A percentile compares a stretch with the other conserved stretches of the same genome.
phyloP scores from a whole-genome alignment of 1,284 basidiomycete genomes.

The Microstroma glucosiphilum region DNA sequence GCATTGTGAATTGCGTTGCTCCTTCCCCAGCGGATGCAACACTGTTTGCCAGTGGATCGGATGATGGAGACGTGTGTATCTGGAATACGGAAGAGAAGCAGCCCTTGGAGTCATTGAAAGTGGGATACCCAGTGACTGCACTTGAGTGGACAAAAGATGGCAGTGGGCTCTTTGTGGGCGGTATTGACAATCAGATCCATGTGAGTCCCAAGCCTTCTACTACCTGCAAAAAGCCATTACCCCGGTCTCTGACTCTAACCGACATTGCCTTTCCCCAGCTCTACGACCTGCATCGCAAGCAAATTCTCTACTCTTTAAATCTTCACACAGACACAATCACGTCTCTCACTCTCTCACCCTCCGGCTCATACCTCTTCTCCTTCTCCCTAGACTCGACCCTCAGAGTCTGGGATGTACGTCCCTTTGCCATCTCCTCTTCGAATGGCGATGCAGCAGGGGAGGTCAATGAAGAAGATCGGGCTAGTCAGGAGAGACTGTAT shows the following conservation, averaged over 20 bases:
- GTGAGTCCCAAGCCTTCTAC: slow-evolving; percentile 11
- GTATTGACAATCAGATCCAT: slow-evolving; percentile 50
- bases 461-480: not conserved
- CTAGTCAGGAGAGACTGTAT: slow-evolving; percentile 31
- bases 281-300: slow-evolving; percentile 38
- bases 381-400: slow-evolving; percentile 43
- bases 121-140: slow-evolving; percentile 49
- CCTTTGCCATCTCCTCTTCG: slow-evolving; percentile 31
- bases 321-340: slow-evolving; percentile 43
- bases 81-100: slow-evolving; percentile 39
- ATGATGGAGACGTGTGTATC: slow-evolving; percentile 46
- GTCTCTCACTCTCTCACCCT: slow-evolving; percentile 36
- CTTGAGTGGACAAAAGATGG: slow-evolving; percentile 46
- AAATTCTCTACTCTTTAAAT: slow-evolving; percentile 31
- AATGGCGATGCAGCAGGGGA: slow-evolving; percentile 3
- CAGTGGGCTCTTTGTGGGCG: slow-evolving; percentile 45
- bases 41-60: slow-evolving; percentile 37
- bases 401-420: slow-evolving; percentile 50
- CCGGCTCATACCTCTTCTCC: slow-evolving; percentile 45
- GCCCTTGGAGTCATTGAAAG: slow-evolving; percentile 35
- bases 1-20: slow-evolving; percentile 44
- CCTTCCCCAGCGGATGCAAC: slow-evolving; percentile 31
- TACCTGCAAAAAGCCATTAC: not conserved
- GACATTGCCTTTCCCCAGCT: slow-evolving; percentile 13
- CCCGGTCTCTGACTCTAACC: not conserved